Evolutionary conservation across 805 yeast genomes (phyloP).

Genomic region (Myxozyma melibiosi): DNA sequence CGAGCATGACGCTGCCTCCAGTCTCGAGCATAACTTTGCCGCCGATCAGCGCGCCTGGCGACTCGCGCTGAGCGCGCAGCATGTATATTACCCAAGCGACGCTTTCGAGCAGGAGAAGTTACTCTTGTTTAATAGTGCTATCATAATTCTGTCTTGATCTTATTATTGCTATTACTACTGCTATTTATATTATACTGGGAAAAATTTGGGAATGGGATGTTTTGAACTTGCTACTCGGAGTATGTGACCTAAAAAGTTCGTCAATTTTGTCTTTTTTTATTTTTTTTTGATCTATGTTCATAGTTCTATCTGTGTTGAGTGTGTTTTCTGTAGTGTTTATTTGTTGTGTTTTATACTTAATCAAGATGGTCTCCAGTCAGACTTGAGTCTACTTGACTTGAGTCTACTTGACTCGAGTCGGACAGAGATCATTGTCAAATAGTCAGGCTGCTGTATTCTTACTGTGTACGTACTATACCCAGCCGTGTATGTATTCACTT

Average conservation of each 20-base stretch:
- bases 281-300: background rate
- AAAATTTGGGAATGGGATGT: slow-evolving; percentile 14
- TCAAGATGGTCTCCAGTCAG: too few species aligned
- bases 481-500: too few species aligned
- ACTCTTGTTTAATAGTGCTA: background rate
- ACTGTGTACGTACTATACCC: too few species aligned
- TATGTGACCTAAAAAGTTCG: slow-evolving; percentile 8
- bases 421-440: too few species aligned
- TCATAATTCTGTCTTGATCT: background rate
- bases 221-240: slow-evolving; percentile 8
- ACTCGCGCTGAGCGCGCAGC: background rate
- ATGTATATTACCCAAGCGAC: slow-evolving; percentile 1
- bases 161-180: slow-evolving; percentile 1
- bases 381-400: too few species aligned
- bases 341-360: background rate
- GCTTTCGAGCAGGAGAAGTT: background rate
- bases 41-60: slow-evolving; percentile 23
- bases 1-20: slow-evolving; percentile 12
- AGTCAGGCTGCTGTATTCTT: too few species aligned
- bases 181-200: slow-evolving; percentile 5
- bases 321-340: background rate
- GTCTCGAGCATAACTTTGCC: slow-evolving; percentile 9
- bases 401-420: too few species aligned
- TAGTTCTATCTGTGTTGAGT: background rate
- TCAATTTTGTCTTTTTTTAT: background rate